A percentile compares a stretch with the other conserved stretches of the same genome.
phyloP scores from a whole-genome alignment of 73 alveolate genomes.

The Blepharisma stoltei region DNA sequence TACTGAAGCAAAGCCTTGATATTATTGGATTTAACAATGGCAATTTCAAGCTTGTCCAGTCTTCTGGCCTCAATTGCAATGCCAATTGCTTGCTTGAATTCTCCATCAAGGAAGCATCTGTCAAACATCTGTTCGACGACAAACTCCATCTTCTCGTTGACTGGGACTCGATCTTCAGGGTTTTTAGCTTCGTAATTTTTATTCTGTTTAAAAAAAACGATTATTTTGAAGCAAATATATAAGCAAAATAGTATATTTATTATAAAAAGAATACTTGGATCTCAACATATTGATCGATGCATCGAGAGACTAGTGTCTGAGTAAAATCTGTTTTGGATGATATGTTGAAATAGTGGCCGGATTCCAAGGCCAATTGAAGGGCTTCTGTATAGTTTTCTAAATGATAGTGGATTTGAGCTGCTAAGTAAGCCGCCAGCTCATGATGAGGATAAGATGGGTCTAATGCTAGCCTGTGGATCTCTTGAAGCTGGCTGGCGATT shows the following conservation, averaged over 20 bases:
- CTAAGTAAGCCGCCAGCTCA: conserved; percentile 59
- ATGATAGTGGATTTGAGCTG: conserved; percentile 75
- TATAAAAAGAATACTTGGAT: too few species aligned
- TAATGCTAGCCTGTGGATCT: conserved; percentile 67
- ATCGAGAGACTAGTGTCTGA: conserved; percentile 76
- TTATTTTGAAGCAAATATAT: too few species aligned
- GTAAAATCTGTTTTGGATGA: conserved; percentile 64
- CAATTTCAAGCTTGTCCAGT: conserved; percentile 78
- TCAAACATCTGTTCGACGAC: conserved; percentile 88
- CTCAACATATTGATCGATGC: conserved; percentile 78
- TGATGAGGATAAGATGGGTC: conserved; percentile 55
- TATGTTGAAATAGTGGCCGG: conserved; percentile 78
- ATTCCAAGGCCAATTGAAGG: conserved; percentile 81
- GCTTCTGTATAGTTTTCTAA: conserved; percentile 82
- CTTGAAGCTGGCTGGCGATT: conserved; percentile 83
- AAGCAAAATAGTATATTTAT: too few species aligned
- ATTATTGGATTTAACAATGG: conserved; percentile 66
- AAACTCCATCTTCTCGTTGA: conserved; percentile 74
- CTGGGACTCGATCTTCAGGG: conserved; percentile 51
- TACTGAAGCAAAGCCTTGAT: conserved; percentile 60
- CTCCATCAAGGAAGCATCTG: conserved; percentile 76
- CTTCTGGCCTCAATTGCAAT: conserved; percentile 90
- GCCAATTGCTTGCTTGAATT: conserved; percentile 91
- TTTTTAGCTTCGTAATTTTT: conserved; percentile 41
- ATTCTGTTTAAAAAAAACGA: too few species aligned